Base-by-base conservation (phyloP, 2,329 filamentous ascomycete genomes). In the Aspergillus amoenus region DNA sequence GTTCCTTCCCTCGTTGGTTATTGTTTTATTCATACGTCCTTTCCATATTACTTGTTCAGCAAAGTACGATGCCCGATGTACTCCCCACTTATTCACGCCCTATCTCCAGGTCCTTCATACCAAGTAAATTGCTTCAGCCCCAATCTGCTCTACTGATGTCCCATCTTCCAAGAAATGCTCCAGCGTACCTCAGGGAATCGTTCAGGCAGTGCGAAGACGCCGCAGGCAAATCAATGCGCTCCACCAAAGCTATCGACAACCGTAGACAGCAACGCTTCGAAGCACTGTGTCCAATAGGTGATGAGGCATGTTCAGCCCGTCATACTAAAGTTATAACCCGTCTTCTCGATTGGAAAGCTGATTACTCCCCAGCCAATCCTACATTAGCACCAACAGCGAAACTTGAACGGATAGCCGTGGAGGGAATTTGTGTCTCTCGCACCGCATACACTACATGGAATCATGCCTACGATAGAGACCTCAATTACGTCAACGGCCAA, bases 321-420 rank as follows among this genome's bases (percentile, higher is more conserved):
- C 70, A 71, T 27, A 21, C 30, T 34, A 39, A 17, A 6, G 68
- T 70, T 27, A 59, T 74, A 44, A 32, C 60, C 2, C 65, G 62
- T n/a, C 65, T 75, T 15, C 45, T 65, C 30, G 24, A 46, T 24
- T 73, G 70, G 70, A 52, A 48, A 8, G 42, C 48, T 18, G 55
- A 66, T 34, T 53, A 53, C 41, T 40, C 58, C 22, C 27, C 47
- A 4, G 18, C 18, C 30, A 39, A 65, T 30, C 57, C 60, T 3
- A 66, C 65, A 2, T 58, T 72, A 3, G 57, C 62, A 0, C 58
- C 62, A 0, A 17, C 61, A 0, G 37, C 64, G n/a, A 73, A 72
- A 56, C 64, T 74, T n/a, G 67, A 70, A 0, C 45, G 51, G 2
- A 52, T 58, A 7, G 30, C 58, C 1, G 48, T 75, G 5, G 45